A percentile compares a stretch with the other conserved stretches of the same genome.
phyloP scores from a whole-genome alignment of 192 early-diverging fungal genomes.

The Funneliformis geosporum region DNA sequence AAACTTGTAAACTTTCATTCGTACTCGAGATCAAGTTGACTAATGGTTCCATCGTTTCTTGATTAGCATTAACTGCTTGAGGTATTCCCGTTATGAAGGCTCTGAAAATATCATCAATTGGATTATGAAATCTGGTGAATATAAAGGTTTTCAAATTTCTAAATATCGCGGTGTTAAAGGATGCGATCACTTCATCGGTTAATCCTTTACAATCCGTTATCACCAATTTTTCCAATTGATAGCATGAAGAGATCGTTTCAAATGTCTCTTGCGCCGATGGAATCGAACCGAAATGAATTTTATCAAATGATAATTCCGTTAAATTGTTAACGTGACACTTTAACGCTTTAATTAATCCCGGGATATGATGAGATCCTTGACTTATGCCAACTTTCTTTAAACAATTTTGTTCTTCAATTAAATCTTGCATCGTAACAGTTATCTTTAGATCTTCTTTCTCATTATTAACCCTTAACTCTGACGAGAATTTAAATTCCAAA shows the following conservation, averaged over 20 bases:
- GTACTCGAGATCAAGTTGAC: neutral
- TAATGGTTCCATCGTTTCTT: neutral
- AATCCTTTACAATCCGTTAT: neutral
- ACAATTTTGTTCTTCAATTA: neutral
- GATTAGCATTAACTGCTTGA: neutral
- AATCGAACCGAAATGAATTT: neutral
- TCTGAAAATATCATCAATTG: neutral
- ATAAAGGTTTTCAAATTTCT: neutral
- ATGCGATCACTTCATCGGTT: neutral
- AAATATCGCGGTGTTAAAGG: neutral
- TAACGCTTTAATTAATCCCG: neutral
- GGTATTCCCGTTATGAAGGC: neutral
- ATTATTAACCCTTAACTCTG: neutral
- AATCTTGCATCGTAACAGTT: neutral
- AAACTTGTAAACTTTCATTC: neutral
- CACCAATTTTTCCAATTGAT: neutral
- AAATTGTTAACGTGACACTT: neutral
- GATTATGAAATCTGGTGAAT: neutral
- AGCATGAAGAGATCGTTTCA: neutral
- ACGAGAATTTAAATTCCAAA: neutral
- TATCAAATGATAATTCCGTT: neutral
- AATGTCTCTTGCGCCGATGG: neutral
- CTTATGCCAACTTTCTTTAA: neutral
- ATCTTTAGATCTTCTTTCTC: neutral
- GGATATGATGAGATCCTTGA: neutral